Percentiles rank a stretch among this genome's conserved stretches.
Evolutionary conservation across 2,329 filamentous ascomycete species (phyloP).

Genomic region (Thielaviopsis ethacetica): DNA sequence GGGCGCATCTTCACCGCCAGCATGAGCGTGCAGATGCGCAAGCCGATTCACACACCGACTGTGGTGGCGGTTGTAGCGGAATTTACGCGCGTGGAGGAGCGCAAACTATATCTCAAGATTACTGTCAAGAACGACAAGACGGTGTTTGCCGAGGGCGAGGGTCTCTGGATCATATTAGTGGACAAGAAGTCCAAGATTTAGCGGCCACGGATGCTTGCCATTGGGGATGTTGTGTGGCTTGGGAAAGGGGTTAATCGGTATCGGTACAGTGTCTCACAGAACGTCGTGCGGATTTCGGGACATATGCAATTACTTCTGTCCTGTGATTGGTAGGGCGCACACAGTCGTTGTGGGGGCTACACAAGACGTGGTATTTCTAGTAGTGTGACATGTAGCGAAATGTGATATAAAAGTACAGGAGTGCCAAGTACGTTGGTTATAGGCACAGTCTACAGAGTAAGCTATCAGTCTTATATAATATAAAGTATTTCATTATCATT

Average conservation of each 20-base stretch:
- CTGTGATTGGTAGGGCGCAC: no score
- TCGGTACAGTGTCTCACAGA: not conserved
- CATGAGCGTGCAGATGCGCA: conserved; percentile 14
- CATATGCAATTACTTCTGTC: no score
- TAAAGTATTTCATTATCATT: no score
- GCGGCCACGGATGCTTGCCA: no score
- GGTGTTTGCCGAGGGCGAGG: conserved; percentile 3
- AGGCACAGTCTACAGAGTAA: no score
- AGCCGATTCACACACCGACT: conserved; percentile 12
- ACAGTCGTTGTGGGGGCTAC: no score
- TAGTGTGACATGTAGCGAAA: no score
- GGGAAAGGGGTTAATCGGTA: not conserved
- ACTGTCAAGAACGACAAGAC: conserved; percentile 8
- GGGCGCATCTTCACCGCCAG: conserved; percentile 11
- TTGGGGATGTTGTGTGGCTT: not conserved
- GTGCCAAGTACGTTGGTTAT: no score
- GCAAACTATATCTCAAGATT: conserved; percentile 13
- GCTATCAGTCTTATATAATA: no score
- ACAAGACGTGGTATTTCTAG: no score
- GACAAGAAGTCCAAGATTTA: conserved; percentile 2
- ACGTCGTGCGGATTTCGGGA: no score
- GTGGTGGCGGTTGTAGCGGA: conserved; percentile 13
- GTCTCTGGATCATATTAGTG: conserved; percentile 5
- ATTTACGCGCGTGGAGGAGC: conserved; percentile 11
- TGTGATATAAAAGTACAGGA: no score